These are phyloP conservation scores for Juncus inflexus DNA, from an alignment of 176 grass and related monocot genomes.

Conservation along the genomic window DNA sequence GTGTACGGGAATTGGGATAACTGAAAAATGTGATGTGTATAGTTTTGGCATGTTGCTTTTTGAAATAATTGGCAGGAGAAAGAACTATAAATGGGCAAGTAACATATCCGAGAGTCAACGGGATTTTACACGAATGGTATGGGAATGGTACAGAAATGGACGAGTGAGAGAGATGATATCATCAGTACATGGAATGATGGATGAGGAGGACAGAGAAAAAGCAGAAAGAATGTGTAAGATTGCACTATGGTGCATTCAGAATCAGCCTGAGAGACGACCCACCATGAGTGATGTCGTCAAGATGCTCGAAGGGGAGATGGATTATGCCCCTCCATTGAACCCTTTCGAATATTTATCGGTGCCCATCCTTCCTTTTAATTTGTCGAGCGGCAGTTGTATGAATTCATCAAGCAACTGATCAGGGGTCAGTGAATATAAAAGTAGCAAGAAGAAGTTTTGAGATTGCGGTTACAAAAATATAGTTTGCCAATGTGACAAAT, in stretches of 20 bases:
- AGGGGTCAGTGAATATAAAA: too few species aligned
- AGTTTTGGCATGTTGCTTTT: neutral
- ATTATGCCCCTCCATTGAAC: constrained; percentile 9
- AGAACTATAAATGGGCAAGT: neutral
- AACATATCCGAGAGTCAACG: neutral
- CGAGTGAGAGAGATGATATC: neutral
- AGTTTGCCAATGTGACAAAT: too few species aligned
- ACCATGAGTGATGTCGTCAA: constrained; percentile 33
- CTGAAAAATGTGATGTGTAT: constrained; percentile 10
- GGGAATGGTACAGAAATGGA: neutral
- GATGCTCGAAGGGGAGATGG: constrained; percentile 35
- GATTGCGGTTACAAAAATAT: too few species aligned
- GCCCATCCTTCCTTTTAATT: too few species aligned
- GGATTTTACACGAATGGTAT: constrained; percentile 10
- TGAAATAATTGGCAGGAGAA: constrained; percentile 17
- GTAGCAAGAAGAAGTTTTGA: too few species aligned
- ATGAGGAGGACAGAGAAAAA: constrained; percentile 1
- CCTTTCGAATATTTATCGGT: constrained; percentile 17
- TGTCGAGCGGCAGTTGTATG: too few species aligned
- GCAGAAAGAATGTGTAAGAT: constrained; percentile 41
- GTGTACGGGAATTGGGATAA: neutral
- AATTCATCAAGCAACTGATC: too few species aligned
- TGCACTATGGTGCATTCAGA: constrained; percentile 39
- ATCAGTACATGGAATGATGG: neutral
- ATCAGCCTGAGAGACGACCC: constrained; percentile 23